A percentile compares a stretch with the other conserved stretches of the same genome.
These are phyloP conservation scores for Neopestalotiopsis rosae DNA, from an alignment of 2,329 filamentous ascomycete genomes.

Conservation along the genomic window DNA sequence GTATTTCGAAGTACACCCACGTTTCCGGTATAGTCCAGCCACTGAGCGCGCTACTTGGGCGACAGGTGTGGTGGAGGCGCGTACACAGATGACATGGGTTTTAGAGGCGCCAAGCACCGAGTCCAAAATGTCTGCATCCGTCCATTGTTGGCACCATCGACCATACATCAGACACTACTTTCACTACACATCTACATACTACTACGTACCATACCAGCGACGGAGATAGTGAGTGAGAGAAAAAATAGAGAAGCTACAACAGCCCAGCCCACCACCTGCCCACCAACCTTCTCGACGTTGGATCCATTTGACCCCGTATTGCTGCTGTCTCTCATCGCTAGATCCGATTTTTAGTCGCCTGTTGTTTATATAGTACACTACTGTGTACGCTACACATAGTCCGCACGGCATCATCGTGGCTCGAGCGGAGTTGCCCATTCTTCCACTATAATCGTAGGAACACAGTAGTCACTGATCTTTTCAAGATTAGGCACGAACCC, in stretches of 20 bases:
- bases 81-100: slow-evolving; percentile 15
- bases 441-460: not conserved
- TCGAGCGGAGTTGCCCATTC: not conserved
- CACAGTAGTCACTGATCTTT: not conserved
- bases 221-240: not conserved
- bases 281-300: slow-evolving; percentile 9
- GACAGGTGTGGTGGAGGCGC: slow-evolving; percentile 16
- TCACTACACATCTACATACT: not conserved
- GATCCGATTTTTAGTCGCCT: not conserved
- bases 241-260: not conserved
- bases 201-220: not conserved
- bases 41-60: slow-evolving; percentile 9
- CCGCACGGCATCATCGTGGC: not conserved
- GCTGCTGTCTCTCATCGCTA: slow-evolving; percentile 2
- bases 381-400: not conserved
- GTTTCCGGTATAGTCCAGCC: slow-evolving; percentile 7
- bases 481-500: slow-evolving; percentile 11
- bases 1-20: slow-evolving; percentile 16
- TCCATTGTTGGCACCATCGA: slow-evolving; percentile 11
- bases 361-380: not conserved
- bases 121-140: not conserved
- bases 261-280: not conserved
- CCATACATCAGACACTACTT: not conserved
- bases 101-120: slow-evolving; percentile 12
- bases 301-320: slow-evolving; percentile 4